Evolutionary conservation across 768 basidiomycete genomes (phyloP).

Genomic region (Tricholoma bakamatsutake): DNA sequence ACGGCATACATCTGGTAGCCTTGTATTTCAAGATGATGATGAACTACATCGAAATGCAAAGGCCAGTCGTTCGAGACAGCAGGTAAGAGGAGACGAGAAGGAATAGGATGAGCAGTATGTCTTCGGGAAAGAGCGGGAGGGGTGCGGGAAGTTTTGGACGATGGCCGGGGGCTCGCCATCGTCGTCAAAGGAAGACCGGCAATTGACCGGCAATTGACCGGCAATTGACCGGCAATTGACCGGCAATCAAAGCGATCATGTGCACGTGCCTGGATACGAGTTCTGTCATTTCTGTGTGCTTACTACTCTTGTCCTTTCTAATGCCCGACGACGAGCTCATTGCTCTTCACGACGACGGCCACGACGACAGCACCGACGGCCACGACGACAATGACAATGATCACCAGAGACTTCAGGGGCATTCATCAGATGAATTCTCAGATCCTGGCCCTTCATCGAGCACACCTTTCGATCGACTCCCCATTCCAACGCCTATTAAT

Average conservation of each 20-base stretch:
- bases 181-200: background rate
- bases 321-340: background rate
- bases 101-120: constrained; percentile 4
- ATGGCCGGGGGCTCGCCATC: background rate
- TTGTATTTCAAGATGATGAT: constrained; percentile 41
- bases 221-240: background rate
- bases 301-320: background rate
- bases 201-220: no score
- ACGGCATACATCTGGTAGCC: constrained; percentile 85
- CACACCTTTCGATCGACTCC: background rate
- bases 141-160: background rate
- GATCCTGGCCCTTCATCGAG: constrained; percentile 11
- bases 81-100: constrained; percentile 21
- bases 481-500: background rate
- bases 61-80: constrained; percentile 16
- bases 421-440: background rate
- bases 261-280: no score
- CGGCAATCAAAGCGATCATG: no score
- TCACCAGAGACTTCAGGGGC: background rate
- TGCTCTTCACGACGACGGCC: background rate
- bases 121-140: constrained; percentile 1
- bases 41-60: constrained; percentile 43
- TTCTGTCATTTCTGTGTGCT: no score
- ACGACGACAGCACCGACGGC: background rate
- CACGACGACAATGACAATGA: background rate